Base-by-base conservation (phyloP, 495 filamentous ascomycete genomes). In the Annulohypoxylon nitens region DNA sequence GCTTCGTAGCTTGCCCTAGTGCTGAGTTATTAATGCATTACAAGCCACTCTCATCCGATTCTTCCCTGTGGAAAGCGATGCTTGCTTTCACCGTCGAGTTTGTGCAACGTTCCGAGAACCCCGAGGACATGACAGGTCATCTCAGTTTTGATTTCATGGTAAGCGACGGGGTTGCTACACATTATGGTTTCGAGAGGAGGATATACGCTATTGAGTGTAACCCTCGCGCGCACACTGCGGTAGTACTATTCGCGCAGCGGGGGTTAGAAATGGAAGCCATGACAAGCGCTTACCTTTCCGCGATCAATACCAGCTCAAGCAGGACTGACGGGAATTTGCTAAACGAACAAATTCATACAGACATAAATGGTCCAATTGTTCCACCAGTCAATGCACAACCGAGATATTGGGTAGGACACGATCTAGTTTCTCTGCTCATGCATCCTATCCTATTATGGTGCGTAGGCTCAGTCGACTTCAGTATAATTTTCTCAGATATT, bases 121-220 rank as follows among this genome's bases (percentile, higher is more conserved):
- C 75, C 4, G 72, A 81, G 4, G 78, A 62, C 2, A 76, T 91
- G 75, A 94, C 91, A 0, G 91, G 93, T 4, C 93, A 95, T 78
- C 76, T 94, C 10, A 88, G 85, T 6, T 87, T 94, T 53, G 86
- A 90, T 67, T 86, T 94, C 48, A 79, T 92, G 70, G 85, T 92
- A 6, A 83, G 88, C 45, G 63, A 67, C 10, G 57, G 60, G 2
- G 54, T 16, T 25, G 16, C 30, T 10, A 58, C 33, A 2, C 51
- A 18, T 26, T 25, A 48, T 6, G 69, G 73, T 50, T 74, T 64
- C 14, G 71, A 78, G 59, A 72, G 61, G n/a, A 53, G 76, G 18
- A 62, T 91, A 10, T 86, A 86, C 61, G 84, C 89, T 2, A 90
- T 90, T 69, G 87, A 90, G 68, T 91, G 90, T 70, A 91, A 91